Evolutionary conservation across 2,329 filamentous ascomycete species (phyloP).

Genomic region (Colletotrichum orchidophilum): DNA sequence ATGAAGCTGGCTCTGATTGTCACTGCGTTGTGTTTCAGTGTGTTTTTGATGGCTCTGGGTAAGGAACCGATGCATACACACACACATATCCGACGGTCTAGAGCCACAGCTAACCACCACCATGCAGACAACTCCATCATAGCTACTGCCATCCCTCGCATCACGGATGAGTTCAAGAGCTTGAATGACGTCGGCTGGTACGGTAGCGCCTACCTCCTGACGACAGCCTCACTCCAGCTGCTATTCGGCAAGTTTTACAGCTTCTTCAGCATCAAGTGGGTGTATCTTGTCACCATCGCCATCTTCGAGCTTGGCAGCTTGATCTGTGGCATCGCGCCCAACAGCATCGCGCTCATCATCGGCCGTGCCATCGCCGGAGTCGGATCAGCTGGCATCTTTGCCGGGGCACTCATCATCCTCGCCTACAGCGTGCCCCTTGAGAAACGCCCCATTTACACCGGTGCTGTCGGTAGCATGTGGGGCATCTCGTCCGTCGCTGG

Average conservation of each 20-base stretch:
- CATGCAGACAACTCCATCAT: conserved; percentile 50
- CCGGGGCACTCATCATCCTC: conserved; percentile 54
- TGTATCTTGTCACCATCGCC: conserved; percentile 48
- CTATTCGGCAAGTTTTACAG: conserved; percentile 55
- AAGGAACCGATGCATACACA: neutral
- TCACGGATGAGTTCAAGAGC: conserved; percentile 53
- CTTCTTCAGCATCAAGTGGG: conserved; percentile 54
- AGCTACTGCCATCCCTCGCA: conserved; percentile 54
- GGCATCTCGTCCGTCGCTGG: conserved; percentile 53
- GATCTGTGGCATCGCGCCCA: conserved; percentile 48
- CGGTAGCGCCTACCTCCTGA: conserved; percentile 54
- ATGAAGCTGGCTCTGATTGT: conserved; percentile 46
- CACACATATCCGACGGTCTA: neutral
- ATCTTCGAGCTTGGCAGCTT: conserved; percentile 56
- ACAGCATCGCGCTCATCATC: conserved; percentile 45
- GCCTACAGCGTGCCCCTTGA: conserved; percentile 47
- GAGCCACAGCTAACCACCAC: neutral
- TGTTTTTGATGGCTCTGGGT: conserved; percentile 53
- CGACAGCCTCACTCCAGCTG: conserved; percentile 50
- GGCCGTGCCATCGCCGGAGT: conserved; percentile 48
- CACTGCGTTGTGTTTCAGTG: conserved; percentile 49
- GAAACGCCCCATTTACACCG: conserved; percentile 47
- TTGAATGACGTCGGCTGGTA: conserved; percentile 62
- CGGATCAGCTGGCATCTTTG: conserved; percentile 57
- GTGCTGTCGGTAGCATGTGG: conserved; percentile 54